Base-by-base conservation (phyloP, 352 stramenopile genomes). In the Phytopythium oedochilum region DNA sequence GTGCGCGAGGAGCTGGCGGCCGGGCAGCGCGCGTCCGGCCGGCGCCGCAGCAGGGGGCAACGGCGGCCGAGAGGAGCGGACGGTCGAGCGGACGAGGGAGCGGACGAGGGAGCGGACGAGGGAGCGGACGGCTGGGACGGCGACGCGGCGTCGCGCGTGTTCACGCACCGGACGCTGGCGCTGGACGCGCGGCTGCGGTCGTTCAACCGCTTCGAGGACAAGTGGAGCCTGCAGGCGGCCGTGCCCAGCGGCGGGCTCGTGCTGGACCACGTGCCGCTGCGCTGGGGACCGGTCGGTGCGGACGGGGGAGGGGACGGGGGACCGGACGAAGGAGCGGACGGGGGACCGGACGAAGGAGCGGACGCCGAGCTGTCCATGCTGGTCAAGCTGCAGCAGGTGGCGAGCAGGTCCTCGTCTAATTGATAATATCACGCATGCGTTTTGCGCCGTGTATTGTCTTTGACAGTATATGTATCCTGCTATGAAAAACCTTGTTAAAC, bases 181-280 rank as follows among this genome's bases (percentile, higher is more conserved):
- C 25, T 90, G 26, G 61, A 39, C 15, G 80, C 64, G 8, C 53
- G 54, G 8, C 56, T 82, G n/a, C 63, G 66, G 20, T 70, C 77
- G 0, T 90, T 88, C 50, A 90, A 90, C 57, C 64, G 77, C 10
- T 90, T 77, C 50, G 64, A 84, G 65, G 71, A 83, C 50, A 70
- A 80, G 55, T 90, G 80, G 80, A 88, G 60, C 17, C 23, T 90
- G 11, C 62, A 82, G 20, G 71, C 60, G 11, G 44, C 47, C 7
- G 47, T 83, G 11, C 35, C 22, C 7, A 48, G 57, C 1, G 44
- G 57, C 4, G 53, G 53, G 34, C 39, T 89, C 5, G 38, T 34
- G 31, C 63, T 89, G 42, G 69, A 87, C 49, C 59, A 64, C 28
- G 46, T 60, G 11, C 35, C 59, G 4, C 49, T 73, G 40, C 42